phyloP scores from a whole-genome alignment of 1,284 basidiomycete genomes.

The Austroboletus rostrupii region DNA sequence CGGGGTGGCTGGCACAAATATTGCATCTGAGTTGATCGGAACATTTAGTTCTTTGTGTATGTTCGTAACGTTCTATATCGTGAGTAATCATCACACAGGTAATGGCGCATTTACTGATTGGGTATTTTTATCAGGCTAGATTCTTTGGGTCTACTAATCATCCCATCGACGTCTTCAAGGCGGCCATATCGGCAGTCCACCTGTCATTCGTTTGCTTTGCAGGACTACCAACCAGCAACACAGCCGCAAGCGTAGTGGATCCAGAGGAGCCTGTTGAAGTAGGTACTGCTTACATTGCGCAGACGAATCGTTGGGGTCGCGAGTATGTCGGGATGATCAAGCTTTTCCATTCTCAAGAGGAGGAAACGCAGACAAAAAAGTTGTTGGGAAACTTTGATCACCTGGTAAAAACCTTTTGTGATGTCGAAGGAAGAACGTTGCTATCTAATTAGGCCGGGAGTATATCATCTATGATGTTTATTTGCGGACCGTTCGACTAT shows the following conservation, averaged over 20 bases:
- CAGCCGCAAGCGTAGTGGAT: conserved; percentile 12
- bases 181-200: conserved; percentile 63
- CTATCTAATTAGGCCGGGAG: conserved; percentile 10
- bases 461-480: no score
- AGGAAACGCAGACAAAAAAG: conserved; percentile 37
- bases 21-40: conserved; percentile 45
- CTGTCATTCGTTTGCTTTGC: conserved; percentile 44
- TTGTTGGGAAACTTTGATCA: conserved; percentile 56
- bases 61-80: conserved; percentile 64
- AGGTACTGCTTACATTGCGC: conserved; percentile 48
- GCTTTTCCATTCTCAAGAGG: conserved; percentile 50
- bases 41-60: conserved; percentile 51
- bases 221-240: conserved; percentile 15
- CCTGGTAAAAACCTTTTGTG: conserved; percentile 31
- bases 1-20: conserved; percentile 69
- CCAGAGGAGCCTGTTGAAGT: conserved; percentile 7
- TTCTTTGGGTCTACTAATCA: conserved; percentile 63
- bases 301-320: conserved; percentile 52
- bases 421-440: conserved; percentile 22
- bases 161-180: conserved; percentile 55
- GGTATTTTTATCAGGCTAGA: conserved; percentile 48
- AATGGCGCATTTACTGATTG: conserved; percentile 1
- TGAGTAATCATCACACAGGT: conserved; percentile 37
- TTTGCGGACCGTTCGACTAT: no score
- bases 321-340: conserved; percentile 47